Base-by-base conservation (phyloP, 2,329 filamentous ascomycete genomes). In the Sclerotinia borealis region DNA sequence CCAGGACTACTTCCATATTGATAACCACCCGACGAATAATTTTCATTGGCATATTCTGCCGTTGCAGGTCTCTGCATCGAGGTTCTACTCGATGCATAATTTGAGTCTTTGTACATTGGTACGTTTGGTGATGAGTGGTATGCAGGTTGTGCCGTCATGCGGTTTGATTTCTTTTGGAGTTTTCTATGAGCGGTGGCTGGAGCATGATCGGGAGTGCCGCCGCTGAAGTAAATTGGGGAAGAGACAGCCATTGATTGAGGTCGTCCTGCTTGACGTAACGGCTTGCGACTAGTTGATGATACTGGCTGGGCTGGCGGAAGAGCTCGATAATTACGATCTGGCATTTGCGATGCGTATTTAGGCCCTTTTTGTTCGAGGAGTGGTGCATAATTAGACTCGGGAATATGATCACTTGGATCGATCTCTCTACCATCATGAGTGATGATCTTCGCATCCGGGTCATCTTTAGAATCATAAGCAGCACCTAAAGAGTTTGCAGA, bases 401-500 rank as follows among this genome's bases (percentile, higher is more conserved):
- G 90, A 17, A 93, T 79, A 72, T 93, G 90, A 74, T 93, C 90
- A 0, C 89, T 91, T 1, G 90, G 90, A 71, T 93, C 90, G 62
- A 93, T 83, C 70, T 92, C 88, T 62, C 88, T 82, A 8, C 90
- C 90, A 72, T 92, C 89, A 67, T 89, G 82, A 1, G 85, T 89
- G 60, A 92, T 86, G 65, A 93, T 91, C 71, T 91, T 91, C 10
- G 85, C 87, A 59, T 83, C 81, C 0, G 80, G 77, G 60, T 86
- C 84, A 10, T 70, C 65, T 22, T 68, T 69, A 8, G 66, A 63
- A 27, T 73, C 69, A 61, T 74, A 74, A 51, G 65, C 69, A 25
- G 69, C 69, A 36, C 70, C 72, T 10, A 73, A 36, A 49, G 70
- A 70, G 36, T 64, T 63, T 11, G 68, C 66, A 34, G 71, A 69